These are phyloP conservation scores for Castanopsis chinensis DNA, from an alignment of 306 rosid genomes.

Conservation along the genomic window DNA sequence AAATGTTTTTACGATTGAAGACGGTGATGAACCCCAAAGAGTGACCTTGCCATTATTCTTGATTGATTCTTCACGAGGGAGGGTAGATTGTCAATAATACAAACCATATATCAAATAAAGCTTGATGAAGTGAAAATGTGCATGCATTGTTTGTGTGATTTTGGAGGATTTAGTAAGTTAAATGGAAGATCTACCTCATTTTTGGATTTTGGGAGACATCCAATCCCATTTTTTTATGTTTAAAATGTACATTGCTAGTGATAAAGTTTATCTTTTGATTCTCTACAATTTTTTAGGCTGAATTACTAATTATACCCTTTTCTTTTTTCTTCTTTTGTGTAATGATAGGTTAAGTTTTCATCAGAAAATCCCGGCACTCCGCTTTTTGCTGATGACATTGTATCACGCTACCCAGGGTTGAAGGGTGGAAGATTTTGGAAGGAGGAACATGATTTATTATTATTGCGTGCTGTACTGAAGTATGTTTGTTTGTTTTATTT, in stretches of 20 bases:
- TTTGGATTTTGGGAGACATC: not conserved
- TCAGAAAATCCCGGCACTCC: slow-evolving; percentile 54
- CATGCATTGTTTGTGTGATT: not conserved
- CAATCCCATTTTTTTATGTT: not conserved
- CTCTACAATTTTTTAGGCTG: not conserved
- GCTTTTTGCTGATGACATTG: slow-evolving; percentile 67
- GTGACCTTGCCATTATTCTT: not conserved
- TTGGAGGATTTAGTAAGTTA: not conserved
- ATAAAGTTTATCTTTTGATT: not conserved
- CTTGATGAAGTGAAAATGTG: not conserved
- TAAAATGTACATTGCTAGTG: not conserved
- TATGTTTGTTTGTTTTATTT: slow-evolving; percentile 28
- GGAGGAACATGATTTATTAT: slow-evolving; percentile 76
- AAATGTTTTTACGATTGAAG: not conserved
- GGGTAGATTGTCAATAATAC: not conserved
- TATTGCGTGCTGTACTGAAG: slow-evolving; percentile 80
- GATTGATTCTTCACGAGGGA: not conserved
- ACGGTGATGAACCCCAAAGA: not conserved
- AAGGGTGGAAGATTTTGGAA: slow-evolving; percentile 90
- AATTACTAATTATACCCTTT: slow-evolving; percentile 17
- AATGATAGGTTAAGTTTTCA: slow-evolving; percentile 62
- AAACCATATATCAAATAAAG: not conserved
- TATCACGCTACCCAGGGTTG: slow-evolving; percentile 68
- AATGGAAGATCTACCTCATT: not conserved
- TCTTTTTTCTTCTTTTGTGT: slow-evolving; percentile 11